phyloP scores from a whole-genome alignment of 2,329 filamentous ascomycete species.

The Pleoardoris graminearum region DNA sequence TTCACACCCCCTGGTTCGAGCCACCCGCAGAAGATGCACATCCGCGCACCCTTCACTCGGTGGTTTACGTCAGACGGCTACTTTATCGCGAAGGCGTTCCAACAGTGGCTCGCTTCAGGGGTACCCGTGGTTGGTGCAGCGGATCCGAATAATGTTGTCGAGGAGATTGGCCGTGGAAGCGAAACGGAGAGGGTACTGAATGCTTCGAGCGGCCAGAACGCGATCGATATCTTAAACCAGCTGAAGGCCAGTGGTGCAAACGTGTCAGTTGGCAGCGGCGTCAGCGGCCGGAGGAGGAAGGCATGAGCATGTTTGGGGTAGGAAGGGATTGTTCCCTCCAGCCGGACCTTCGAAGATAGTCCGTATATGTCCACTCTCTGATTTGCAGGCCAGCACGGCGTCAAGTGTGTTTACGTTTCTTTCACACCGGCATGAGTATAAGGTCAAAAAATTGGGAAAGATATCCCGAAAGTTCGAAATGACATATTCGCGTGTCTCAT shows the following conservation, averaged over 20 bases:
- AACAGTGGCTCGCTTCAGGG: slow-evolving; percentile 72
- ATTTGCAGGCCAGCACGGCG: not conserved
- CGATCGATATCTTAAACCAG: slow-evolving; percentile 41
- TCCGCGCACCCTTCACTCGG: slow-evolving; percentile 68
- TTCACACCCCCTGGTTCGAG: slow-evolving; percentile 46
- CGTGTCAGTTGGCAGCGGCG: slow-evolving; percentile 30
- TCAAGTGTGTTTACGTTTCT: not conserved
- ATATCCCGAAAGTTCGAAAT: not conserved
- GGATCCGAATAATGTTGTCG: slow-evolving; percentile 60
- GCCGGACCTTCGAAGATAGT: not conserved
- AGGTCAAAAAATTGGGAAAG: not conserved
- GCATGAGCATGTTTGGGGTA: slow-evolving; percentile 13
- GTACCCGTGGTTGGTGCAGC: slow-evolving; percentile 67
- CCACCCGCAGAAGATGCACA: slow-evolving; percentile 52
- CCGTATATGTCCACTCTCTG: not conserved
- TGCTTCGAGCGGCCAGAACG: slow-evolving; percentile 33
- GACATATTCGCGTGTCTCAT: not conserved
- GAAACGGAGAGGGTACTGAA: slow-evolving; percentile 32
- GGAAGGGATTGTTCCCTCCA: too few species aligned
- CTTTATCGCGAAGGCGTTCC: slow-evolving; percentile 76
- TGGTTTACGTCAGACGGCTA: slow-evolving; percentile 76
- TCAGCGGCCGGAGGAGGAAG: slow-evolving; percentile 41
- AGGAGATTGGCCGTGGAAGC: slow-evolving; percentile 48
- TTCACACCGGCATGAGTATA: not conserved
- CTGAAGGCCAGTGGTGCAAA: slow-evolving; percentile 40